Percentiles rank a stretch among this genome's conserved stretches.
Evolutionary conservation across 1,284 basidiomycete species (phyloP).

Genomic region (Sporisorium reilianum): DNA sequence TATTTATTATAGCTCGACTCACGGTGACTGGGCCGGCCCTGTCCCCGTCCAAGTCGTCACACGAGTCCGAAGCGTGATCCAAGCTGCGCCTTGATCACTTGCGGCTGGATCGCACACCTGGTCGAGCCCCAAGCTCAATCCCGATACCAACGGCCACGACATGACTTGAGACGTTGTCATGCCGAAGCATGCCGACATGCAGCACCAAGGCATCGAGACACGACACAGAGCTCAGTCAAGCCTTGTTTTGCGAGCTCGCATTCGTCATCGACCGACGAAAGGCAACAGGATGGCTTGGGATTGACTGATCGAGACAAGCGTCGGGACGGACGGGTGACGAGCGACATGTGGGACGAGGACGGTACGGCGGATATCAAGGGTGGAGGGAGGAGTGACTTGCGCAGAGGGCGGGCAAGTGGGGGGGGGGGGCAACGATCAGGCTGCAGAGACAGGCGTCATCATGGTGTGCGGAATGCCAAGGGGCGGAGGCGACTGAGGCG

Average conservation of each 20-base stretch:
- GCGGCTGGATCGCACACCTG: background rate
- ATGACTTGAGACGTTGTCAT: background rate
- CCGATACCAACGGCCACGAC: background rate
- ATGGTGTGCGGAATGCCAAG: constrained; percentile 1
- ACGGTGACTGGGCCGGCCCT: too few relatives aligned
- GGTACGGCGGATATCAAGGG: background rate
- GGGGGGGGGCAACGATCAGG: constrained; percentile 6
- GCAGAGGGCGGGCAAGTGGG: background rate
- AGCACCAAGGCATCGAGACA: background rate
- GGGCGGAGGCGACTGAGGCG: constrained; percentile 4
- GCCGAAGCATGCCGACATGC: background rate
- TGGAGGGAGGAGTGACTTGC: background rate
- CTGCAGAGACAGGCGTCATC: constrained; percentile 15
- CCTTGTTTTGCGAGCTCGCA: background rate
- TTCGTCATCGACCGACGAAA: background rate
- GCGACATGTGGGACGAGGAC: too few relatives aligned
- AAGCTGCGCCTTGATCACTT: too few relatives aligned
- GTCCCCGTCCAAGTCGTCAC: too few relatives aligned
- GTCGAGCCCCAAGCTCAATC: background rate
- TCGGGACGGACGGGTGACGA: too few relatives aligned
- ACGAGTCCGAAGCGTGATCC: too few relatives aligned
- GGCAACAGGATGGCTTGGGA: too few relatives aligned
- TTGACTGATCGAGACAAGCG: background rate
- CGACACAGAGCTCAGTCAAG: background rate
- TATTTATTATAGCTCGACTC: too few relatives aligned